Evolutionary conservation across 768 basidiomycete species (phyloP).

Genomic region (Leucocoprinus sp.): DNA sequence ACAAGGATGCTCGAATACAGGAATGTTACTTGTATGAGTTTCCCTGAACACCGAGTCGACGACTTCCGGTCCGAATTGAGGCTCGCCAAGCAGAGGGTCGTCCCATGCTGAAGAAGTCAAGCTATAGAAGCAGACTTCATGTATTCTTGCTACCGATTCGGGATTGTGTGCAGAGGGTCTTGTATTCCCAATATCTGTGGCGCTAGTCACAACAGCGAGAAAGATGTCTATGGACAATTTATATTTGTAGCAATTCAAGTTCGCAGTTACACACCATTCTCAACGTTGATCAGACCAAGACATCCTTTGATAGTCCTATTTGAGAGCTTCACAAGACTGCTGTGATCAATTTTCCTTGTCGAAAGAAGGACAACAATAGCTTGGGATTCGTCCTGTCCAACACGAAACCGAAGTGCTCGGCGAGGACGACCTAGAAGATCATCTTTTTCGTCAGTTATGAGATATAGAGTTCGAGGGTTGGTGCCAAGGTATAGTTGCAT

Average conservation of each 20-base stretch:
- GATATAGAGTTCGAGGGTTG: conserved; percentile 61
- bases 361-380: conserved; percentile 84
- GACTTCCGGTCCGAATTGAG: conserved; percentile 48
- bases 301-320: conserved; percentile 73
- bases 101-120: conserved; percentile 84
- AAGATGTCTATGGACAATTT: conserved; percentile 59
- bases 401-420: conserved; percentile 66
- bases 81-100: conserved; percentile 47
- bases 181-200: conserved; percentile 68
- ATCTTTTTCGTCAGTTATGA: conserved; percentile 63
- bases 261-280: conserved; percentile 42
- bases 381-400: conserved; percentile 46
- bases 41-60: conserved; percentile 43
- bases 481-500: conserved; percentile 75
- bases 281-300: conserved; percentile 70
- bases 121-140: conserved; percentile 86
- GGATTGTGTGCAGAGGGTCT: conserved; percentile 48
- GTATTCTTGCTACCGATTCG: conserved; percentile 74
- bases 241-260: conserved; percentile 5
- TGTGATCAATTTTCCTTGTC: conserved; percentile 62
- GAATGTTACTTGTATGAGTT: conserved; percentile 34
- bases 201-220: conserved; percentile 70
- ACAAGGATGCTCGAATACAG: conserved; percentile 86
- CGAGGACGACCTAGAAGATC: conserved; percentile 52
- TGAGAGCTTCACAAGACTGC: conserved; percentile 57